Percentiles rank a stretch among this genome's conserved stretches.
Conservation (phyloP, 169 alveolate genomes). For the Babesia sp. region DNA sequence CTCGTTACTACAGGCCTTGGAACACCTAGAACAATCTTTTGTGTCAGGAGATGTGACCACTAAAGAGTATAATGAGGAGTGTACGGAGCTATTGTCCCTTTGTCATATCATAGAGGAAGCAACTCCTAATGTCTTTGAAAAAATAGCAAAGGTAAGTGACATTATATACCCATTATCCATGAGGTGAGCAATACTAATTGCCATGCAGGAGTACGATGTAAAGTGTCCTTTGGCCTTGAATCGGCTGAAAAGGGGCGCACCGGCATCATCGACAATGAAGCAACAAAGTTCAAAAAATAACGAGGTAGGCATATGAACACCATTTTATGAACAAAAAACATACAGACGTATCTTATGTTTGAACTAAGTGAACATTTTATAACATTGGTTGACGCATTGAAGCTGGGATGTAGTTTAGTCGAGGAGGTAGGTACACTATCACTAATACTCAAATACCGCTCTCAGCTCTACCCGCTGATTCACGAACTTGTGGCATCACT, state of each 20-base stretch:
- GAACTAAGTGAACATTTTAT: constrained; percentile 65
- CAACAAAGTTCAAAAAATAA: background rate
- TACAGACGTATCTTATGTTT: constrained; percentile 39
- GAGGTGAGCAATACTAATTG: background rate
- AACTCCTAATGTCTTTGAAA: constrained; percentile 19
- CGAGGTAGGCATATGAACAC: background rate
- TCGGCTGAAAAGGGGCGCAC: constrained; percentile 41
- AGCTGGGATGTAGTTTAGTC: constrained; percentile 30
- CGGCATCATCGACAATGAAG: background rate
- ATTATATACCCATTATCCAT: background rate
- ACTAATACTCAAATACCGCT: background rate
- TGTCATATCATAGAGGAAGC: constrained; percentile 47
- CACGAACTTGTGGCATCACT: constrained; percentile 44
- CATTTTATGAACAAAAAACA: background rate
- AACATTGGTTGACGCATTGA: constrained; percentile 63
- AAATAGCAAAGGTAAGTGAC: constrained; percentile 28
- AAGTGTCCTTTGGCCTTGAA: constrained; percentile 51
- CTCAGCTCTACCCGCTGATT: constrained; percentile 52
- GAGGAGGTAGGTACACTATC: constrained; percentile 32
- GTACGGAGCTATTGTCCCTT: constrained; percentile 20
- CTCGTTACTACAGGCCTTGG: constrained; percentile 55
- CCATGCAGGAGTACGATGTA: constrained; percentile 25
- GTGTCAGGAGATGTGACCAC: constrained; percentile 18
- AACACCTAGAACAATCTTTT: constrained; percentile 52
- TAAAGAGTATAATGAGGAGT: constrained; percentile 48